A percentile compares a stretch with the other conserved stretches of the same genome.
These are phyloP conservation scores for Fusarium nematophilum DNA, from an alignment of 2,329 filamentous ascomycete genomes.

Conservation along the genomic window DNA sequence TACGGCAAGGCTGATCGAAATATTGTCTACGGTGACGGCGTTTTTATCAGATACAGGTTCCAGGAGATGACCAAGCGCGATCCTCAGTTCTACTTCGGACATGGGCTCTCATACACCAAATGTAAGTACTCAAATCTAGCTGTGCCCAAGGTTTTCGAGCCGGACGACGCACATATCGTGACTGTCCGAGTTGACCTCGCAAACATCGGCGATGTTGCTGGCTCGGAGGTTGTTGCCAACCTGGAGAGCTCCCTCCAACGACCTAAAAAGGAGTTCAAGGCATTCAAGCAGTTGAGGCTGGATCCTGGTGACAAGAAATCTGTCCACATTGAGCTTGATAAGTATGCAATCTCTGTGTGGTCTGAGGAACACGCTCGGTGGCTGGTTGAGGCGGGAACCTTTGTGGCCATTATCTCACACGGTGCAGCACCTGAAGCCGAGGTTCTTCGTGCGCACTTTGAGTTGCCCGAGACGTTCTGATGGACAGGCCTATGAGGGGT, in stretches of 20 bases:
- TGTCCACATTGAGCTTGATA: background rate
- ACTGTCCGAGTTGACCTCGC: background rate
- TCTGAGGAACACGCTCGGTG: background rate
- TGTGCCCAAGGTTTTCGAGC: too few species aligned
- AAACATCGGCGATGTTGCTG: background rate
- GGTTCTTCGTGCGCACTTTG: background rate
- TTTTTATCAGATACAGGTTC: too few species aligned
- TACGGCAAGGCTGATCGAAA: too few species aligned
- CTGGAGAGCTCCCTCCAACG: background rate
- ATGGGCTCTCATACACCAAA: too few species aligned
- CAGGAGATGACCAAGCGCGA: too few species aligned
- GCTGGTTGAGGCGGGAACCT: background rate
- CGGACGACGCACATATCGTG: background rate
- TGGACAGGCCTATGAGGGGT: background rate
- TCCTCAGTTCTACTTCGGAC: too few species aligned
- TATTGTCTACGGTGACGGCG: too few species aligned
- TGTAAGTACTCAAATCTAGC: too few species aligned
- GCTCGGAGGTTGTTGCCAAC: constrained; percentile 3
- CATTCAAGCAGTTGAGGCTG: constrained; percentile 1
- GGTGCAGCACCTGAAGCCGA: constrained; percentile 5
- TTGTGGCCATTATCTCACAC: background rate
- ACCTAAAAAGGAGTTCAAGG: constrained; percentile 2
- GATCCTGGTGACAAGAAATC: background rate
- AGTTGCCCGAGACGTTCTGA: background rate
- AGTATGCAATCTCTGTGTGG: constrained; percentile 10